These are phyloP conservation scores for Sugiyamaella valdiviana DNA, from an alignment of 805 yeast species.

Conservation along the genomic window DNA sequence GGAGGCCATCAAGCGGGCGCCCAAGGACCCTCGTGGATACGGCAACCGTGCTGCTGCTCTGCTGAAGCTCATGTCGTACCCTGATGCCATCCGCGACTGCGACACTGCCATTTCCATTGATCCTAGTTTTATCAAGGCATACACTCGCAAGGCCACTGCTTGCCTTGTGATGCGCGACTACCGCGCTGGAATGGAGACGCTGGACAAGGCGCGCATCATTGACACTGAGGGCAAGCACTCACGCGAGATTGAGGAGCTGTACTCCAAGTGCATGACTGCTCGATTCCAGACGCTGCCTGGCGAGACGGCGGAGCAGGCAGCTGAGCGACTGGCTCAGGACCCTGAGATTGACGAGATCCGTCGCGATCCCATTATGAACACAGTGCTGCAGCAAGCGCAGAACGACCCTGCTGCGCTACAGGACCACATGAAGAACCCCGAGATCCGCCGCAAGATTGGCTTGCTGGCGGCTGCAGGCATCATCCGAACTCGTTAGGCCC, in stretches of 20 bases:
- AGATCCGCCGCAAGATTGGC: constrained; percentile 78
- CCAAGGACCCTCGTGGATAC: constrained; percentile 92
- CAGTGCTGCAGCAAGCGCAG: constrained; percentile 88
- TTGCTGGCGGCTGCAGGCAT: constrained; percentile 94
- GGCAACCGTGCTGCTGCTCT: constrained; percentile 97
- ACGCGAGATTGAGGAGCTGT: constrained; percentile 76
- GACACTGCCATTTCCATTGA: constrained; percentile 82
- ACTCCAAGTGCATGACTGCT: constrained; percentile 66
- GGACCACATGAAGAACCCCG: constrained; percentile 97
- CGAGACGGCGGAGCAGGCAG: constrained; percentile 90
- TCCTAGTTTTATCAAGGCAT: constrained; percentile 87
- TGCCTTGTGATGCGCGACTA: constrained; percentile 86
- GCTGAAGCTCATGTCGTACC: constrained; percentile 92
- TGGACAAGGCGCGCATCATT: constrained; percentile 67
- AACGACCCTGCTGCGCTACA: constrained; percentile 94
- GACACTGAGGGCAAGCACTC: constrained; percentile 58
- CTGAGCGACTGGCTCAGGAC: constrained; percentile 83
- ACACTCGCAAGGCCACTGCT: constrained; percentile 93
- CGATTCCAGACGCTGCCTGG: constrained; percentile 76
- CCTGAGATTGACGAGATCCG: constrained; percentile 89
- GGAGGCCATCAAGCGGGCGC: constrained; percentile 96
- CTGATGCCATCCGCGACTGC: constrained; percentile 92
- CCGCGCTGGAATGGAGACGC: constrained; percentile 72
- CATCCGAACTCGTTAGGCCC: constrained; percentile 73
- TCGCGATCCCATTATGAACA: constrained; percentile 94